Percentiles rank a stretch among this genome's conserved stretches.
Conservation (phyloP, 2,329 filamentous ascomycete species). For the Grosmannia huntii region DNA sequence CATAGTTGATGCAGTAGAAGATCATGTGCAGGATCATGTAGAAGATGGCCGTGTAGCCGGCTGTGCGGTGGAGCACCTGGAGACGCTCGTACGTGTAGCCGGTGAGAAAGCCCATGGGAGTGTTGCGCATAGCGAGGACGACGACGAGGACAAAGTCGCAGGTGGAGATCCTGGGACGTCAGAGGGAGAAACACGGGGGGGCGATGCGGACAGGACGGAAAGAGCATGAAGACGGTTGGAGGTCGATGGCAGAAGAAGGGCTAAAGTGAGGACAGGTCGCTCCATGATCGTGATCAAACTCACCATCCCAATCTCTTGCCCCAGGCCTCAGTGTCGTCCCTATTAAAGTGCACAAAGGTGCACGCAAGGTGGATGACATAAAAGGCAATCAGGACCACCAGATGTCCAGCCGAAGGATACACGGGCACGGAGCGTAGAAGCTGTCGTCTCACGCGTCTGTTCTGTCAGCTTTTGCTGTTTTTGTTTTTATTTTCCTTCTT, state of each 20-base stretch:
- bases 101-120: conserved; percentile 28
- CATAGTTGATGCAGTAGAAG: conserved; percentile 21
- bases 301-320: conserved; percentile 4
- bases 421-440: neutral
- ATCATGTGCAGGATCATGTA: conserved; percentile 24
- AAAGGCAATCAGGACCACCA: neutral
- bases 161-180: conserved; percentile 27
- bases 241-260: no score
- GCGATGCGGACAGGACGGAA: no score
- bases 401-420: neutral
- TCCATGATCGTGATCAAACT: neutral
- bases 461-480: neutral
- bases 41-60: conserved; percentile 28
- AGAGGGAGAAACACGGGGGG: no score
- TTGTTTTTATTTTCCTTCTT: no score
- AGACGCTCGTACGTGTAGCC: conserved; percentile 32
- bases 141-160: conserved; percentile 31
- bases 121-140: conserved; percentile 35
- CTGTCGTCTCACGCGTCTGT: neutral
- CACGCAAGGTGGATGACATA: neutral
- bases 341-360: neutral
- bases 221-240: neutral
- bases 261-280: neutral
- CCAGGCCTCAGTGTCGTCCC: neutral
- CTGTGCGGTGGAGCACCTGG: conserved; percentile 32